These are phyloP conservation scores for Phytopythium sindhum DNA, from an alignment of 352 stramenopile genomes.

Conservation along the genomic window DNA sequence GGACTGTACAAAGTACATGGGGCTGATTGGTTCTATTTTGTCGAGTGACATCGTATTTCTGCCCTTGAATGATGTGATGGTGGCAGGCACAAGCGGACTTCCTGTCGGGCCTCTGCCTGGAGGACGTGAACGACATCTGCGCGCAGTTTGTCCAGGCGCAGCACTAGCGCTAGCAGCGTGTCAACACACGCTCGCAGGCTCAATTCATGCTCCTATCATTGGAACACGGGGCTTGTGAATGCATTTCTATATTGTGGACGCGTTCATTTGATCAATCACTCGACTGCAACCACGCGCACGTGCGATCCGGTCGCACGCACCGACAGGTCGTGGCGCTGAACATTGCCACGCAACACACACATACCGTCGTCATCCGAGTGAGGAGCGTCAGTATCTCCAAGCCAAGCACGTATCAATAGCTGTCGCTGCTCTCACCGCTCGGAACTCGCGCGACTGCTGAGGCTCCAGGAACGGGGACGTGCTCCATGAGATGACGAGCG, in stretches of 20 bases:
- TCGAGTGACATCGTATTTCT: slow-evolving; percentile 4
- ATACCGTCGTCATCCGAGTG: not conserved
- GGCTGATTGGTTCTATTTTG: too few species aligned
- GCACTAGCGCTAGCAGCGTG: slow-evolving; percentile 6
- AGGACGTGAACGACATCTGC: slow-evolving; percentile 71
- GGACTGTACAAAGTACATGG: not conserved
- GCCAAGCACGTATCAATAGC: not conserved
- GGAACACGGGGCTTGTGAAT: not conserved
- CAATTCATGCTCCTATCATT: not conserved
- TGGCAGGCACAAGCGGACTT: slow-evolving; percentile 50
- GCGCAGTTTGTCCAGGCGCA: slow-evolving; percentile 50
- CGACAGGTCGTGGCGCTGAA: slow-evolving; percentile 38
- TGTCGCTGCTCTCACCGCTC: slow-evolving; percentile 35
- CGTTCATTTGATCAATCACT: slow-evolving; percentile 3
- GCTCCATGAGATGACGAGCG: slow-evolving; percentile 79
- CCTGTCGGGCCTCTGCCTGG: slow-evolving; percentile 49
- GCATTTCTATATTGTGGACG: slow-evolving; percentile 10
- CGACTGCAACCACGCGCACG: not conserved
- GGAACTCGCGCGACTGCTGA: slow-evolving; percentile 38
- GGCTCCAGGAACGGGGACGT: slow-evolving; percentile 76
- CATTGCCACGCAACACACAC: not conserved
- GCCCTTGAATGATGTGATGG: not conserved
- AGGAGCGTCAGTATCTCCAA: not conserved
- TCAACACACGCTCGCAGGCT: too few species aligned
- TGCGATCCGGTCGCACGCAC: slow-evolving; percentile 3